Conservation (phyloP, 2,329 filamentous ascomycete species). For the Nectriaceae sp. region DNA sequence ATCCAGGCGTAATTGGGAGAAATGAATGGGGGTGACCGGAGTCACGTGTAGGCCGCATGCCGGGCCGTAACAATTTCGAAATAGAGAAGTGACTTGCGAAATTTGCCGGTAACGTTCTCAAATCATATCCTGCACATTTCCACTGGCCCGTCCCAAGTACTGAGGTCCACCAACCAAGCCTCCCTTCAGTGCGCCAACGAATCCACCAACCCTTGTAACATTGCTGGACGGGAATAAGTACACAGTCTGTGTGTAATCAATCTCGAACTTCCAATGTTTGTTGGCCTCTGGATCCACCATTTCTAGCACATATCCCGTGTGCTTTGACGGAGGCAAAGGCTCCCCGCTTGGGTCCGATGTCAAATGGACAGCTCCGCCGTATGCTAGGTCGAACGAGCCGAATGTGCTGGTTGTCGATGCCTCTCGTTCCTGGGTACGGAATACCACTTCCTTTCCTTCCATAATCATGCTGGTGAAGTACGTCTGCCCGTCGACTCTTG, state of each 20-base stretch:
- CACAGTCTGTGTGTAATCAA: conserved; percentile 16
- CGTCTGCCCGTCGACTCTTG: conserved; percentile 14
- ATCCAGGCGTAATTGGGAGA: too few species aligned
- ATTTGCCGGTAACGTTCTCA: too few species aligned
- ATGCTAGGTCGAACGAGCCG: conserved; percentile 12
- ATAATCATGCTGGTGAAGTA: conserved; percentile 16
- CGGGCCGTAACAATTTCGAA: too few species aligned
- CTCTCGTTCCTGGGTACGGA: conserved; percentile 12
- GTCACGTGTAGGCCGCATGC: too few species aligned
- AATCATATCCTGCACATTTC: conserved; percentile 14
- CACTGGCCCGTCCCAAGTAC: conserved; percentile 12
- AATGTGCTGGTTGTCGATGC: conserved; percentile 8
- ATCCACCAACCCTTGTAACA: conserved; percentile 9
- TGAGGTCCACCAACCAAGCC: conserved; percentile 14
- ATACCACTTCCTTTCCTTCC: conserved; percentile 13
- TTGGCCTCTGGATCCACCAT: conserved; percentile 9
- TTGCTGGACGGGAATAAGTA: conserved; percentile 14
- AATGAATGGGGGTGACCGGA: too few species aligned
- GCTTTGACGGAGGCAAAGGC: conserved; percentile 10
- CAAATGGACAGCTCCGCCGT: conserved; percentile 13
- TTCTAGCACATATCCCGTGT: conserved; percentile 17
- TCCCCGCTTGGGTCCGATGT: conserved; percentile 10
- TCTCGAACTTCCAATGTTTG: conserved; percentile 14
- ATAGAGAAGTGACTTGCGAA: too few species aligned
- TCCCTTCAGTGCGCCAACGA: conserved; percentile 12